Base-by-base conservation (phyloP, 2,329 filamentous ascomycete genomes). In the Alternaria sp. region DNA sequence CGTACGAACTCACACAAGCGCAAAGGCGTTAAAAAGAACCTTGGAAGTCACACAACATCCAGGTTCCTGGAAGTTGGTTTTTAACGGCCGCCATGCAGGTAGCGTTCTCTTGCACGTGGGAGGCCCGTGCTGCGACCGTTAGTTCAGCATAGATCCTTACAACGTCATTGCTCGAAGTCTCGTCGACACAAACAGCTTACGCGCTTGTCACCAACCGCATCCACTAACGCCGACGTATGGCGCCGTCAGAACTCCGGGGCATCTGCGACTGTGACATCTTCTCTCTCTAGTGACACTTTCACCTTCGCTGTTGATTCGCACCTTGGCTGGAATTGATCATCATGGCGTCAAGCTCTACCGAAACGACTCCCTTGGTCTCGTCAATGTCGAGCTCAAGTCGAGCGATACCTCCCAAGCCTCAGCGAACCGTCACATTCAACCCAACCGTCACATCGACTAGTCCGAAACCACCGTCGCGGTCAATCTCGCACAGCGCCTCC, bases 391-490 rank as follows among this genome's bases (percentile, higher is more conserved):
- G 74, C 54, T 61, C 69, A 32, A 54, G 66, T 30, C 68, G 63
- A 54, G 46, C 69, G 14, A 65, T 66, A 3, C 61, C 73, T 4
- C 60, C 75, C 6, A 81, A 78, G 67, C 81, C 84, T 16, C 71
- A 82, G 51, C 87, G 91, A 66, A 91, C 84, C 69, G 91, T 94
- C 71, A 93, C 91, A 14, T 94, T 94, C 82, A 91, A 92, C 74
- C 85, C 90, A 5, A 81, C 84, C 24, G 84, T 87, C 18, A 78
- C 79, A n/a, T 80, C 78, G 22, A 79, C 79, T 56, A 82, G 78
- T 62, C 76, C 78, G 59, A 75, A 69, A 65, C 71, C 74, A 67
- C 78, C 71, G 20, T 78, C 78, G 16, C 76, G 66, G 42, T 67
- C 75, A 7, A 51, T 75, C 41, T 67, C 73, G 30, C 71, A 74